These are phyloP conservation scores for Phytopythium ostracodes DNA, from an alignment of 352 stramenopile genomes.

Conservation along the genomic window DNA sequence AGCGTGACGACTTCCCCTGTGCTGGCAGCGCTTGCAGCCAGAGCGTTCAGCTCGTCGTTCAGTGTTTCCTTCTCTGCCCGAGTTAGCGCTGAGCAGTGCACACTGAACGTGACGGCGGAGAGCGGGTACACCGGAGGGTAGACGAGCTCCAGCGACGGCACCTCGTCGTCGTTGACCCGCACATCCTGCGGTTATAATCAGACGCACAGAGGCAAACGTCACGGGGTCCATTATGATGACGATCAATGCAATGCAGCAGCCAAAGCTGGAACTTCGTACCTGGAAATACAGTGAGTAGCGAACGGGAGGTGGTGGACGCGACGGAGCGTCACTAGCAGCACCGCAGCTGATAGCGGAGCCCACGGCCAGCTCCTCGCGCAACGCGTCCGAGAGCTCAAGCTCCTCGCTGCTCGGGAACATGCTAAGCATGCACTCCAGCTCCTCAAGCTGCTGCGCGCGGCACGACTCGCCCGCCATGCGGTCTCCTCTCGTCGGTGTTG, in stretches of 20 bases:
- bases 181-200: no score
- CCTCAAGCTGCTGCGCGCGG: conserved; percentile 45
- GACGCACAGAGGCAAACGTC: no score
- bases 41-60: conserved; percentile 23
- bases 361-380: conserved; percentile 13
- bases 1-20: conserved; percentile 44
- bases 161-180: conserved; percentile 13
- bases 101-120: conserved; percentile 27
- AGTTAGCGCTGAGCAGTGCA: conserved; percentile 46
- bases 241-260: no score
- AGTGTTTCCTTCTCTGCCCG: conserved; percentile 36
- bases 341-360: conserved; percentile 12
- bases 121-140: conserved; percentile 42
- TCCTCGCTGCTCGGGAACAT: conserved; percentile 58
- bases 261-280: no score
- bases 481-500: background rate
- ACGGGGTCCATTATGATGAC: no score
- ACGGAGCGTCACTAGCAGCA: background rate
- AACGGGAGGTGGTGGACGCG: conserved; percentile 6
- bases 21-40: conserved; percentile 20
- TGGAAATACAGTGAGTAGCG: conserved; percentile 47
- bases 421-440: conserved; percentile 74
- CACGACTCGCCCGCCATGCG: background rate
- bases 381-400: conserved; percentile 30
- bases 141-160: conserved; percentile 41